phyloP scores from a whole-genome alignment of 2,329 filamentous ascomycete genomes.

The Aureobasidium lini region DNA sequence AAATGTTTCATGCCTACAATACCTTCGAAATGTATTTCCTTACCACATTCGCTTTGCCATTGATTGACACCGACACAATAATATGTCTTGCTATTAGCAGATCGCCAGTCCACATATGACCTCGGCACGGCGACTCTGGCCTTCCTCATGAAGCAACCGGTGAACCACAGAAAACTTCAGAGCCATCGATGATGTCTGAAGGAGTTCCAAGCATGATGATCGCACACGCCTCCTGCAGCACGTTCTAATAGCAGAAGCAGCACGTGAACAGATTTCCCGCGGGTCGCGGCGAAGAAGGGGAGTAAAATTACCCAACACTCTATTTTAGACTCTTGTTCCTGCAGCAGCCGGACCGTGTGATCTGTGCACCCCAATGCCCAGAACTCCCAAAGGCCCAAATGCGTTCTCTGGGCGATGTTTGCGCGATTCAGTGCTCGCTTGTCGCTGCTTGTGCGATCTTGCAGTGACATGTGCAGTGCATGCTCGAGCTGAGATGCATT shows the following conservation, averaged over 20 bases:
- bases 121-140: not conserved
- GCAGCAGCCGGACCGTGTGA: conserved; percentile 3
- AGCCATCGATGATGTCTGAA: not conserved
- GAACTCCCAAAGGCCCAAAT: not conserved
- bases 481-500: conserved; percentile 1
- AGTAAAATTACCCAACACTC: conserved; percentile 1
- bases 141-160: not conserved
- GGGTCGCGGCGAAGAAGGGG: not conserved
- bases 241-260: not conserved
- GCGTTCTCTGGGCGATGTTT: not conserved
- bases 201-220: not conserved
- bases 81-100: no score
- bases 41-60: not conserved
- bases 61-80: no score
- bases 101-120: not conserved
- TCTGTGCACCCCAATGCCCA: not conserved
- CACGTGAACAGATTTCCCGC: not conserved
- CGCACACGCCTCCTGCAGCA: not conserved
- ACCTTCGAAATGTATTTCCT: not conserved
- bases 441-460: not conserved
- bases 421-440: not conserved
- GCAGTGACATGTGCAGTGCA: no score
- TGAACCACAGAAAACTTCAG: not conserved
- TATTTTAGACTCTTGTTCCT: conserved; percentile 2
- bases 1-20: conserved; percentile 7